Evolutionary conservation across 2,329 filamentous ascomycete species (phyloP), one percentile per base, ranked within the genome.

Genomic region (Elsinoe perseae): DNA sequence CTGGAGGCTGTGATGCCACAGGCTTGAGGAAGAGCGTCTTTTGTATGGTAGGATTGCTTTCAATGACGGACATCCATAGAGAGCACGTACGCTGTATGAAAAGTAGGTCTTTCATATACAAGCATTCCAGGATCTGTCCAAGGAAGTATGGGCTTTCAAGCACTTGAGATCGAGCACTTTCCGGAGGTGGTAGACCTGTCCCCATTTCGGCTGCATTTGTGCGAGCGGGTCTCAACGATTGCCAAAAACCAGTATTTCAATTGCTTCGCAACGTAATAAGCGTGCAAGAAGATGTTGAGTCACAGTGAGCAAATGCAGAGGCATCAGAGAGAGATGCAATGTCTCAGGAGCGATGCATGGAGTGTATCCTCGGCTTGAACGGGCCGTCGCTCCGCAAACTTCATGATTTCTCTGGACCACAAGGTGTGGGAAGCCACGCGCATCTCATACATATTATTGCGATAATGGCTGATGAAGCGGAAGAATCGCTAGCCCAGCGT

Each of bases 401-500:
- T 21, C 40, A 21, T 44, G 8, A 44, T 25, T 44, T 44, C 5
- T 23, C 4, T 36, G 42, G 20, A 10, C n/a, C n/a, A n/a, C 23
- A 10, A 44, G 23, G 9, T 27, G 10, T 27, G n/a, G n/a, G n/a
- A n/a, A n/a, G n/a, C n/a, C n/a, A n/a, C n/a, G n/a, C n/a, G n/a
- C n/a, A 1, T n/a, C n/a, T 16, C 30, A 16, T 20, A 14, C n/a
- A 14, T 12, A 32, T 20, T 1, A 10, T 44, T 10, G 60, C 62
- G 25, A 59, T 54, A 10, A 60, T 64, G 46, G 58, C 64, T 9
- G 62, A 63, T 50, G 58, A 59, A 42, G 62, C 64, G 43, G 62
- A 63, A 38, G 72, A 72, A 58, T 73, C 74, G 6, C 70, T 74
- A 2, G 72, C 70, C 9, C 76, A 78, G 64, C 64, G 70, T 57